Percentiles rank a stretch among this genome's conserved stretches.
These are phyloP conservation scores for Cladosporium sp. DNA, from an alignment of 2,329 filamentous ascomycete species.

Conservation along the genomic window DNA sequence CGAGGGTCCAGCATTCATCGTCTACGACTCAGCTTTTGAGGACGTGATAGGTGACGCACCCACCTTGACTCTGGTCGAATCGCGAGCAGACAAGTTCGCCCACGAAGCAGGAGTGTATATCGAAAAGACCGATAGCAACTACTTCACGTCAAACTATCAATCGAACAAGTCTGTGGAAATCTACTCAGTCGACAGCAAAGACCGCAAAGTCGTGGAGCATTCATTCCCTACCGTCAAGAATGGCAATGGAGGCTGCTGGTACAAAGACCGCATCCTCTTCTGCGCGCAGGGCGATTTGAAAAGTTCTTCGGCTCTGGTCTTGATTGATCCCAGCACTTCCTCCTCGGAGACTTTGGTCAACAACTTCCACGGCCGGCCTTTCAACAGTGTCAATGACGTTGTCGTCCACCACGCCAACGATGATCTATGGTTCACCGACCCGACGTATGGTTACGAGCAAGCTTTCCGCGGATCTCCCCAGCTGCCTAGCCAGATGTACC, in stretches of 20 bases:
- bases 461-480: slow-evolving; percentile 51
- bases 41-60: background rate
- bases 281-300: slow-evolving; percentile 18
- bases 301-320: slow-evolving; percentile 14
- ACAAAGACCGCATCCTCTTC: slow-evolving; percentile 19
- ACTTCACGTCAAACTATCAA: slow-evolving; percentile 31
- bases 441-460: slow-evolving; percentile 38
- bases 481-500: slow-evolving; percentile 55
- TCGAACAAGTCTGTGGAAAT: slow-evolving; percentile 15
- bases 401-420: slow-evolving; percentile 46
- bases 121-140: slow-evolving; percentile 25
- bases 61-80: background rate
- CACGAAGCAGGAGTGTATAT: slow-evolving; percentile 35
- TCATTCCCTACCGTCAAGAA: slow-evolving; percentile 13
- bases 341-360: slow-evolving; percentile 41
- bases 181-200: slow-evolving; percentile 16
- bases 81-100: slow-evolving; percentile 5
- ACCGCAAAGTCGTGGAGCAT: slow-evolving; percentile 8
- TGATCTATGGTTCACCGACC: slow-evolving; percentile 23
- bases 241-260: slow-evolving; percentile 22
- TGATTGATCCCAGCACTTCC: slow-evolving; percentile 14
- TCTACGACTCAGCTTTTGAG: slow-evolving; percentile 7
- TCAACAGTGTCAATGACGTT: slow-evolving; percentile 57
- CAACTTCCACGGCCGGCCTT: slow-evolving; percentile 58
- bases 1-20: background rate